Evolutionary conservation across 2,329 filamentous ascomycete species (phyloP), one percentile per base, ranked within the genome.

Genomic region (Dryadomyces sulphureus): DNA sequence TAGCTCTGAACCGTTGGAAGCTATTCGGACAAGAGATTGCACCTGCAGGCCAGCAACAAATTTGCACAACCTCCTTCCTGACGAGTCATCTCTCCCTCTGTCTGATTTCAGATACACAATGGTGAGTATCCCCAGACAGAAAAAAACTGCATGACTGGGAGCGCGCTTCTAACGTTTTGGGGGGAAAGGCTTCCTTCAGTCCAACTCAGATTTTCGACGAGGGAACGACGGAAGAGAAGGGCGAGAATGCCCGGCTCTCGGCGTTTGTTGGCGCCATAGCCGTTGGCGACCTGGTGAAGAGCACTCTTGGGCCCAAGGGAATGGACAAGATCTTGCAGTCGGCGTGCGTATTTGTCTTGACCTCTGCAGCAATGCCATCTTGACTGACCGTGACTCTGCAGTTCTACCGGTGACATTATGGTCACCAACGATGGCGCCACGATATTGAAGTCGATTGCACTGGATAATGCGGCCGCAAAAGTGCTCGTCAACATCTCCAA

Each of bases 251-350:
- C 59, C 87, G 90, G 76, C 82, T 96, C 57, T 84, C 87, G n/a
- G 90, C 90, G 54, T 98, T 98, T 59, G 90, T 98, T 47, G 92
- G 92, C 57, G 92, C 92, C 62, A 98, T 98, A 60, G 92, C 92
- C 47, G 92, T 98, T 41, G 92, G 92, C 45, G 92, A 98, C 59
- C 68, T 98, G 55, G 92, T 98, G 45, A 98, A 98, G 76, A 94
- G 86, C 64, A 96, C 92, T 11, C 70, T 98, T 30, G 92, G 92
- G 7, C 92, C 92, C 34, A 96, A 96, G 71, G 92, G 92, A 56
- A 96, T 96, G 89, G 92, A 96, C 73, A 95, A 94, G 73, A 94
- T 94, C 63, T 71, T 94, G 61, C 88, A 94, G 65, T 94, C 88
- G 63, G 89, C 86, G 84, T 92, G 78, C 53, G 82, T 76, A 11